phyloP scores from a whole-genome alignment of 2,329 filamentous ascomycete genomes.

The Stemphylium beticola region DNA sequence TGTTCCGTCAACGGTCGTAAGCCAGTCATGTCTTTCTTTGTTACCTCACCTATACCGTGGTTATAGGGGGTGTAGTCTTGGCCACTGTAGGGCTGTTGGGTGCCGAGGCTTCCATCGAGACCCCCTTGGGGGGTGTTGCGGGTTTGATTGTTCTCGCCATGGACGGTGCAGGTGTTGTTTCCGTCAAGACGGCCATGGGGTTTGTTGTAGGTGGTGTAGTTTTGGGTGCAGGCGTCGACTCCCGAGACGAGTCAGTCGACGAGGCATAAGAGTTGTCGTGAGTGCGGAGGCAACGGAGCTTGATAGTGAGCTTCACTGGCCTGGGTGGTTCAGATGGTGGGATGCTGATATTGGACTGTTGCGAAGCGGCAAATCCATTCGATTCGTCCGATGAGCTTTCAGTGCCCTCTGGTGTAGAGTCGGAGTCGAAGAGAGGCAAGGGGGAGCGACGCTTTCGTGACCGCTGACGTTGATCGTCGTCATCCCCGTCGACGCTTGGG shows the following conservation, averaged over 20 bases:
- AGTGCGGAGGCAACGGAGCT: conserved; percentile 40
- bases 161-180: neutral
- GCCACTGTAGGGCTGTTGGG: neutral
- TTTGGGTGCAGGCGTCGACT: conserved; percentile 8
- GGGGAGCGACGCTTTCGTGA: conserved; percentile 61
- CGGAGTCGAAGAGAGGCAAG: conserved; percentile 53
- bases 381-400: conserved; percentile 48
- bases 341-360: conserved; percentile 32
- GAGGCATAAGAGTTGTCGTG: conserved; percentile 23
- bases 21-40: conserved; percentile 14
- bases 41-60: conserved; percentile 5
- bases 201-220: neutral
- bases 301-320: conserved; percentile 41
- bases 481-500: conserved; percentile 59
- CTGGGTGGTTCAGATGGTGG: conserved; percentile 26
- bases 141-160: neutral
- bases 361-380: conserved; percentile 35
- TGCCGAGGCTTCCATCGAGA: neutral
- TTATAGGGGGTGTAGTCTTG: conserved; percentile 13
- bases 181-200: neutral
- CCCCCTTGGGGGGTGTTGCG: neutral
- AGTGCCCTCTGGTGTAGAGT: conserved; percentile 44
- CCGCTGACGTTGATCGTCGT: conserved; percentile 55
- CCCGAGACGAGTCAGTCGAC: conserved; percentile 24
- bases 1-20: conserved; percentile 16